Evolutionary conservation across 805 yeast genomes (phyloP), one percentile per base, ranked within the genome.

Genomic region (Suhomyces emberorum): DNA sequence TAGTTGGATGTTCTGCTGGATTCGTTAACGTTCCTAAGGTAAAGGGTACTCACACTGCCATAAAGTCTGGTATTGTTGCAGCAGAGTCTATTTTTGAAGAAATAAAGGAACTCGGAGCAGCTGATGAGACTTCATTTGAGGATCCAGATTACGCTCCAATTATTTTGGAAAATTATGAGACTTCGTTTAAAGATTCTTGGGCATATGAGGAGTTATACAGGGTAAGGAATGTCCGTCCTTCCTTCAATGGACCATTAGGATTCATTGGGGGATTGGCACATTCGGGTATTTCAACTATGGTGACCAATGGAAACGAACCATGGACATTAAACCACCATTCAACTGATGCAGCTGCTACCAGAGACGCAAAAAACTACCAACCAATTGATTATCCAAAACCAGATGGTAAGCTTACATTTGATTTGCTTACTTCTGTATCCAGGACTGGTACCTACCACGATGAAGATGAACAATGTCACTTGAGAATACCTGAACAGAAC

Each of bases 31-130:
- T 93, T 29, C 97, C 98, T 35, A 93, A 91, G 61, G 86, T 93
- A 54, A 93, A 93, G 65, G 99, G 99, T 11, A 82, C 97, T 0
- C 99, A 93, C 59, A 91, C 96, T 1, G 98, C 99, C 1, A 87
- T 93, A 79, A 93, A 93, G 61, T 74, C 93, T 7, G 98, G 98
- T 21, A 81, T 93, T 74, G 61, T 93, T 19, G 98, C 98, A 2
- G 98, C 98, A 2, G 97, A 93, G 52, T 57, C 74, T 15, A 83
- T 88, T 28, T 88, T 70, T 51, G 67, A 70, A 3, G 43, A 39
- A 16, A 42, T 67, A 28, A 55, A 54, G 32, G 72, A 65, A 7
- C 63, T 83, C 34, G 69, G 76, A 2, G 59, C 64, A 14, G 61
- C 74, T 32, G 75, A 71, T 40, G 70, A 63, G 39, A 56, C 57